Evolutionary conservation across 805 yeast genomes (phyloP).

Genomic region (Metschnikowia lochheadii): DNA sequence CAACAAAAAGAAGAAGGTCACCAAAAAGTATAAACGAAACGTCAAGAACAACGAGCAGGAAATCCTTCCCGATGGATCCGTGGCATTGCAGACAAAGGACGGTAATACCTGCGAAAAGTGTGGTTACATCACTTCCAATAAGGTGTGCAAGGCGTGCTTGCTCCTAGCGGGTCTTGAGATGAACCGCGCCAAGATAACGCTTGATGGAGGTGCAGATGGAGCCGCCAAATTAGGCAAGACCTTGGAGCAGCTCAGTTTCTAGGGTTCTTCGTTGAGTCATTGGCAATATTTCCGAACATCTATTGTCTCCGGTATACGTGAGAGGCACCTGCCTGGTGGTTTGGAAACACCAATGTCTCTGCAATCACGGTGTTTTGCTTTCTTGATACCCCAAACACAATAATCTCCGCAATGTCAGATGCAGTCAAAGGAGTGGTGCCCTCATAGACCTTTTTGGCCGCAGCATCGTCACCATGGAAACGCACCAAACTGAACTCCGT

Average conservation of each 20-base stretch:
- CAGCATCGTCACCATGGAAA: slow-evolving; percentile 28
- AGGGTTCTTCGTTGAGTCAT: slow-evolving; percentile 4
- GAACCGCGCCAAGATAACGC: slow-evolving; percentile 59
- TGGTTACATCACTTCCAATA: slow-evolving; percentile 86
- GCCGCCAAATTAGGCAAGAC: slow-evolving; percentile 60
- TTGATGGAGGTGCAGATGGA: slow-evolving; percentile 59
- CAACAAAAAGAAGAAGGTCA: slow-evolving; percentile 50
- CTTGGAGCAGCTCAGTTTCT: slow-evolving; percentile 63
- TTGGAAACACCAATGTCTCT: slow-evolving; percentile 36
- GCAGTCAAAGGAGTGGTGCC: slow-evolving; percentile 34
- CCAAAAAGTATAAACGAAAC: slow-evolving; percentile 30
- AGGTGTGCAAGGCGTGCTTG: slow-evolving; percentile 89
- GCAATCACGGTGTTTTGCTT: slow-evolving; percentile 35
- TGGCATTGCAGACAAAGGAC: slow-evolving; percentile 43
- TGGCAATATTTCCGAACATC: background rate
- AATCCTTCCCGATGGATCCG: slow-evolving; percentile 60
- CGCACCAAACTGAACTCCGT: slow-evolving; percentile 38
- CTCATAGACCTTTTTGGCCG: slow-evolving; percentile 32
- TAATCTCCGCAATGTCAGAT: slow-evolving; percentile 36
- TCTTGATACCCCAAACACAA: slow-evolving; percentile 35
- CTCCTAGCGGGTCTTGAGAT: slow-evolving; percentile 79
- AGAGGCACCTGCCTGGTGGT: slow-evolving; percentile 33
- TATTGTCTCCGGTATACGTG: slow-evolving; percentile 18
- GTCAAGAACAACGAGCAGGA: slow-evolving; percentile 41
- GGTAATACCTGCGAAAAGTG: slow-evolving; percentile 82